A percentile compares a stretch with the other conserved stretches of the same genome.
phyloP scores from a whole-genome alignment of 805 yeast species.

The Brettanomyces anomalus region DNA sequence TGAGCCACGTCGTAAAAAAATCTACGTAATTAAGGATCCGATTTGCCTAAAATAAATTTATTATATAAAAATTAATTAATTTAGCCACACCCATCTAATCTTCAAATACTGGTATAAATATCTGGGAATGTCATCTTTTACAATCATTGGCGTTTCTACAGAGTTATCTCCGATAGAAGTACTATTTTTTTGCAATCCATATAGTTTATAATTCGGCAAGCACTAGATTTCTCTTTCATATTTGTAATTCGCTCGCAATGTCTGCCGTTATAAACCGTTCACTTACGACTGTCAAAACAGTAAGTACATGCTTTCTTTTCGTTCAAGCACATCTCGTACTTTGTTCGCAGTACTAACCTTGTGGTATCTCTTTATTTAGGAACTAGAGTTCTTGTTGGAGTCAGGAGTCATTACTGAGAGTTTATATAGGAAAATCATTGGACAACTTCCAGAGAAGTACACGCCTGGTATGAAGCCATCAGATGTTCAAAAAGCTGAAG shows the following conservation, averaged over 20 bases:
- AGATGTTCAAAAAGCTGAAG: not conserved
- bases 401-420: constrained; percentile 59
- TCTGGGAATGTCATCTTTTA: not conserved
- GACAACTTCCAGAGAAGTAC: constrained; percentile 50
- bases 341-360: not conserved
- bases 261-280: constrained; percentile 70
- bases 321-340: constrained; percentile 1
- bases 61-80: too few species aligned
- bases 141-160: too few species aligned
- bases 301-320: constrained; percentile 12
- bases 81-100: not conserved
- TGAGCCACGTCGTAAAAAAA: too few species aligned
- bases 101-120: not conserved
- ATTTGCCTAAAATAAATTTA: too few species aligned
- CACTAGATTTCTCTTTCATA: too few species aligned
- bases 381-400: constrained; percentile 70
- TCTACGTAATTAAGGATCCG: too few species aligned
- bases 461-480: constrained; percentile 32
- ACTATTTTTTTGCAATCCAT: too few species aligned
- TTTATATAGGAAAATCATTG: constrained; percentile 41
- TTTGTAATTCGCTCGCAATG: constrained; percentile 9
- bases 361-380: constrained; percentile 24
- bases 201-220: too few species aligned
- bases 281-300: constrained; percentile 57
- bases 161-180: too few species aligned